Evolutionary conservation across 2,329 filamentous ascomycete species (phyloP), one percentile per base, ranked within the genome.

Genomic region (Fusarium albosuccineum): DNA sequence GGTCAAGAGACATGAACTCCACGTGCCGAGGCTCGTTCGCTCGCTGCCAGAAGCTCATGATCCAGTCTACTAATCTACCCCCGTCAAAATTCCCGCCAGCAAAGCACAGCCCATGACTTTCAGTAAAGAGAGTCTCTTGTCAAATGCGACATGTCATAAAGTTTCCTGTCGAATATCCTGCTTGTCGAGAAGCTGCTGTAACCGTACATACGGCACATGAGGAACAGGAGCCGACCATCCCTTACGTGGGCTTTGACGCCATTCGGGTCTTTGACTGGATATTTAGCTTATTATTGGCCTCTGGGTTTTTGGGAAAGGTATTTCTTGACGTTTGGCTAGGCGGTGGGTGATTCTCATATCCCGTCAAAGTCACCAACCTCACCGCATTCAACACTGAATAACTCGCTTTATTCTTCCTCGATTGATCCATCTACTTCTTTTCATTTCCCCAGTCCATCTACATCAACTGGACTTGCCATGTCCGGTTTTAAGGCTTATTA

Each of bases 21-120:
- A 29, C 33, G 56, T 63, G 62, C 66, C 66, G 53, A 60, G 66
- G 66, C 54, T 53, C 36, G 27, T 29, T 56, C 66, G 66, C 54
- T 53, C 39, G 27, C 33, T 56, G 27, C 41, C 16, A 37, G 54
- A 41, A 58, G 40, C 64, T 45, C 48, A 54, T 46, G 54, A 33
- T 37, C 34, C 11, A 33, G 30, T 9, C 8, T 33, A 33, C 30
- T 33, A 33, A 33, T 11, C 30, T 11, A 6, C 30, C 30, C 29
- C 33, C 27, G 17, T 17, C 51, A 42, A 14, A 26, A 22, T 5
- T 22, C 22, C 22, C 22, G 22, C 22, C 22, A 22, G 22, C 22
- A 22, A 22, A 22, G 22, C 4, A 22, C 22, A 22, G 22, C 22
- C 22, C 22, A 22, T 22, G 4, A 4, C 22, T 22, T 22, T 22